Evolutionary conservation across 2,329 filamentous ascomycete species (phyloP), one percentile per base, ranked within the genome.

Genomic region (Fusarium torreyae): DNA sequence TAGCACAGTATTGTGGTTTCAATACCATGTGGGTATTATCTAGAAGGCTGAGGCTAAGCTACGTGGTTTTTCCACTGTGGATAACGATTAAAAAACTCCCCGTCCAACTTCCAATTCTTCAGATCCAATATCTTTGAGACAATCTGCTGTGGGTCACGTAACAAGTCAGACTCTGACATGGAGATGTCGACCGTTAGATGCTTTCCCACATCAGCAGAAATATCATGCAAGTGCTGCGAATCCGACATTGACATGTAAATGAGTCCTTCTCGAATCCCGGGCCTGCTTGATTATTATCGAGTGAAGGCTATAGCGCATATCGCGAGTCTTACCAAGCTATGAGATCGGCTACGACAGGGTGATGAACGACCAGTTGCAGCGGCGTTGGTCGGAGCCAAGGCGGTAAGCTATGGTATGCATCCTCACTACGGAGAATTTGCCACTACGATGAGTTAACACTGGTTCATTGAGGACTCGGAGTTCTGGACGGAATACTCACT

Each of bases 361-460:
- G 58, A 31, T 34, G 58, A 7, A 62, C 52, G 24, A 42, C 36
- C 2, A 57, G 45, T 17, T 62, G 58, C 11, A 62, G 11, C 6
- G 52, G 58, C n/a, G 53, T 57, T 9, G 58, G 58, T 1, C 58
- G 52, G 24, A 62, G 42, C 58, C 58, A 62, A n/a, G n/a, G 22
- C 0, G 58, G 58, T 2, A 62, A 18, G 3, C 52, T 62, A 18
- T 62, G 28, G 18, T 62, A 62, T 5, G 58, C 52, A 40, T 49
- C 52, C n/a, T 62, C 58, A 20, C 43, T 57, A 4, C 24, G 45
- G 9, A 57, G 15, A 7, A 62, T 54, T 6, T 57, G 58, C 58
- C 58, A 62, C 58, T 62, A n/a, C 17, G 1, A 2, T 10, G 2
- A 2, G 44, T 51, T 14, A 57, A 39, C 6, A 13, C 33, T 3